Evolutionary conservation across 2,329 filamentous ascomycete species (phyloP), one percentile per base, ranked within the genome.

Genomic region (Pyrenochaeta sp.): DNA sequence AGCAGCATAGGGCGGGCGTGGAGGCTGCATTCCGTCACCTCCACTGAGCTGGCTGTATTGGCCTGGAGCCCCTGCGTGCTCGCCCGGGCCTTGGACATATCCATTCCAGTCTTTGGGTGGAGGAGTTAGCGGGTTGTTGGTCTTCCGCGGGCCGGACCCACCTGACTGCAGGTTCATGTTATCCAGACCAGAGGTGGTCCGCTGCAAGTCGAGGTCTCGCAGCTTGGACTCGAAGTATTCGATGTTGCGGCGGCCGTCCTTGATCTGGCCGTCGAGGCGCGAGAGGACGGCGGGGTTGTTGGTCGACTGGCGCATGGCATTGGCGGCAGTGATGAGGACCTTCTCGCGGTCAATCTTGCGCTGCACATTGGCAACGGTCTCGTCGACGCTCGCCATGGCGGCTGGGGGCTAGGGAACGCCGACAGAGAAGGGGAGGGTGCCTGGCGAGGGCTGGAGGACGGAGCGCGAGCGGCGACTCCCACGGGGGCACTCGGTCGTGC

Each of bases 321-420:
- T 94, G 60, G 93, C 93, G 65, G 90, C 93, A 73, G 89, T 89
- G 80, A 99, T 94, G 68, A 97, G 86, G 65, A 88, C 89, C 81
- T 92, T 93, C 77, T 99, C 94, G 72, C 93, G 87, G 80, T 96
- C 90, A 74, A 99, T 97, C 87, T 99, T 97, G 79, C 87, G 88
- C 77, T 88, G 85, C 77, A 99, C 91, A 73, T 90, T 88, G 75
- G 85, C 85, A 74, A 85, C 81, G 55, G 83, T 79, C 60, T 84
- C 80, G 67, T 86, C 81, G 70, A 82, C 77, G 68, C 77, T 78
- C 77, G 60, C 53, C 80, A 84, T 85, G 68, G 71, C 68, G 57
- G 52, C 28, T 37, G 51, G 18, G 9, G 43, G 41, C 35, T 47
- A 42, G 23, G 31, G 34, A 6, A 26, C 15, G 35, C 41, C 48